Evolutionary conservation across 176 grass and related monocot species (phyloP).

Genomic region (Triticum turgidum): DNA sequence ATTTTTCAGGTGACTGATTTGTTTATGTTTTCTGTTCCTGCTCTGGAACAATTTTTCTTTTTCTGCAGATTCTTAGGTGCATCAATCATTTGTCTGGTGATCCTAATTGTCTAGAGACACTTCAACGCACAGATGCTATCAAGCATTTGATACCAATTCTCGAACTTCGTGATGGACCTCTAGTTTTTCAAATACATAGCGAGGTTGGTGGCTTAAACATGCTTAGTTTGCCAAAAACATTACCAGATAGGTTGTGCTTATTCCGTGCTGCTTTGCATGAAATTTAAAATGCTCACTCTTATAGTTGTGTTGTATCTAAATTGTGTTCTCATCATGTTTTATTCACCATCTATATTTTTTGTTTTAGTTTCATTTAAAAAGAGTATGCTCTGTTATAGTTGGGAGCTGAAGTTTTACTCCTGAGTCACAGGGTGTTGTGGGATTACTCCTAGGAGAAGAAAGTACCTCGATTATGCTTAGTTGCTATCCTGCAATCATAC

Average conservation of each 20-base stretch:
- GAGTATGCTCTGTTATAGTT: background rate
- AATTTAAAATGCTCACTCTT: background rate
- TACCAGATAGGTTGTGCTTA: background rate
- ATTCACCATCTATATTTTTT: background rate
- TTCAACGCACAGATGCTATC: slow-evolving; percentile 97
- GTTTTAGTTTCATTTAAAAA: background rate
- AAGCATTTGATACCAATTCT: slow-evolving; percentile 98
- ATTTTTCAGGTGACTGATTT: slow-evolving; percentile 34
- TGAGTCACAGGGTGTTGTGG: background rate
- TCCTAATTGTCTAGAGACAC: slow-evolving; percentile 94
- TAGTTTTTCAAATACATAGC: slow-evolving; percentile 90
- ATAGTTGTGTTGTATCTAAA: background rate
- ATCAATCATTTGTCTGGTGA: slow-evolving; percentile 98
- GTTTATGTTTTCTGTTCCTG: slow-evolving; percentile 19
- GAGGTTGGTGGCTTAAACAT: slow-evolving; percentile 50
- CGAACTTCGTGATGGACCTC: slow-evolving; percentile 85
- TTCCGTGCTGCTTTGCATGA: background rate
- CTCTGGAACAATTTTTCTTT: slow-evolving; percentile 4
- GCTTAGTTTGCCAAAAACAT: background rate
- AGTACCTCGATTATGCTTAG: background rate
- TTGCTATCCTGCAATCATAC: background rate
- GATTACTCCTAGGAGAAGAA: background rate
- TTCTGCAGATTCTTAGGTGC: slow-evolving; percentile 87
- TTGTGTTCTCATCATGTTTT: background rate
- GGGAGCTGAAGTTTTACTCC: background rate